Evolutionary conservation across 2,329 filamentous ascomycete genomes (phyloP), one percentile per base, ranked within the genome.

Genomic region (Fusarium cyanostomum): DNA sequence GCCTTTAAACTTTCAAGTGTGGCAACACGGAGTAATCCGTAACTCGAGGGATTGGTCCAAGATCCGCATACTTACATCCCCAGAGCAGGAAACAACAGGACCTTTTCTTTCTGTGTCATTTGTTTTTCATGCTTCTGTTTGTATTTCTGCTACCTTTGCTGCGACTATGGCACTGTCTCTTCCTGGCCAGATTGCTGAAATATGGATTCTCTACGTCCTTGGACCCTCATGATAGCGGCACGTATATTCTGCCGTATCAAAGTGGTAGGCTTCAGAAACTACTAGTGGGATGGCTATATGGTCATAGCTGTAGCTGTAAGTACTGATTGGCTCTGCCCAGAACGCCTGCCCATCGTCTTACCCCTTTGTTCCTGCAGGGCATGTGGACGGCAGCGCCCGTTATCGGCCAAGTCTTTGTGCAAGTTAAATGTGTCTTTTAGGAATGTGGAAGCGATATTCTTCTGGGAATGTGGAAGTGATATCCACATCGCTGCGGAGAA

Each of bases 201-300:
- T 76, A 69, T 78, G 75, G 77, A 62, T 70, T 42, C 69, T 78
- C n/a, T 78, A 73, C 54, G 46, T 62, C 5, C 41, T 77, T 5
- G 77, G 75, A 71, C 66, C 15, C 12, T 70, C 1, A 69, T 73
- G 44, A 76, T 78, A 18, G 68, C 67, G 5, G 52, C 71, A 8
- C 67, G 76, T 11, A 56, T 75, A 1, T 73, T 75, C 34, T 73
- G 70, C 21, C 71, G 77, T 4, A 73, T 69, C 1, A 72, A 69
- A 26, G 59, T 77, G 45, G 75, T 76, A 2, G 76, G 76, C 1
- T 49, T 72, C 6, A 61, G 64, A 5, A 70, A 71, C 9, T 77
- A 72, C 26, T 65, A 73, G 12, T 62, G 63, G 13, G 77, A 78
- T 46, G 77, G 79, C 41, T 73, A 76, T 11, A 33, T 77, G 0